Evolutionary conservation across 2,329 filamentous ascomycete genomes (phyloP), one percentile per base, ranked within the genome.

Genomic region (Pseudocercospora fijiensis): DNA sequence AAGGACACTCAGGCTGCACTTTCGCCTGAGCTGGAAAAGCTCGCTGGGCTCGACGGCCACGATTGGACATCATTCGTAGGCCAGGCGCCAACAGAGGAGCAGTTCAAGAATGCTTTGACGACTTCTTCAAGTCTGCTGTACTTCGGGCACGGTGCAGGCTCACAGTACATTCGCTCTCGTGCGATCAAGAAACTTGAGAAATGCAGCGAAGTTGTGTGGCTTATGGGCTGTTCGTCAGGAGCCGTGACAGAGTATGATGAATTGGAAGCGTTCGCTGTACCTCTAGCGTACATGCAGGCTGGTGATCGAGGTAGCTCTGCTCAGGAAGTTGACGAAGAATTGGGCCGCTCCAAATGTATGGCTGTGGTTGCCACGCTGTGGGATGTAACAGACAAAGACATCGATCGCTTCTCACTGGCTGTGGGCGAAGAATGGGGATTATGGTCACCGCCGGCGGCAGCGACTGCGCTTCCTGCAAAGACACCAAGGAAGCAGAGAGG

Each of bases 351-450:
- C 13, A 73, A 69, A 63, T 71, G 80, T 74, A 70, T 92, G 3
- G 92, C 94, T 0, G 86, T 98, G 9, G 88, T 98, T 1, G 95
- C 92, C 52, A 97, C 93, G 16, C 82, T 99, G 41, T 99, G 95
- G 95, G 95, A 99, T 77, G 95, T 99, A 57, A 99, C 95, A 9
- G 95, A 99, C 76, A 91, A 91, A 72, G 95, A 99, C 76, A 96
- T 97, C 76, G 96, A 99, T 79, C 90, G 93, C 18, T 96, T 96
- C 76, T 90, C 93, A 0, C 87, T 89, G 33, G 83, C 85, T 26
- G 82, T 90, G 2, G 90, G 96, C 75, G 90, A 95, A 74, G 84
- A 89, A 71, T 99, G 95, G 95, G 95, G 95, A 0, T 76, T 99
- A 6, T 80, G 76, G 83, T 60, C 68, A 4, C 27, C 68, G 7